Conservation (phyloP, 2,329 filamentous ascomycete species). For the Epichloe sibirici region DNA sequence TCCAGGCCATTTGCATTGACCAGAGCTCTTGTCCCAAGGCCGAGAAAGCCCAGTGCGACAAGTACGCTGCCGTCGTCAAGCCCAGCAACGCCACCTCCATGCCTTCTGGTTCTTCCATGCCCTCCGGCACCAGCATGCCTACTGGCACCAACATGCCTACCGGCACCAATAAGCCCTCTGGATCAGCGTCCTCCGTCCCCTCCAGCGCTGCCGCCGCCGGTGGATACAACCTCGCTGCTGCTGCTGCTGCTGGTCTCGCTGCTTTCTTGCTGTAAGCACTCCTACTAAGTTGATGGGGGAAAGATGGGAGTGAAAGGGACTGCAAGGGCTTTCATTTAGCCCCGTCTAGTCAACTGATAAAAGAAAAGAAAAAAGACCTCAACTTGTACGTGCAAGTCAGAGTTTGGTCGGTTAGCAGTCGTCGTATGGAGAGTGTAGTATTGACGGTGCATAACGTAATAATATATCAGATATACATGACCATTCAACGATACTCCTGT, state of each 20-base stretch:
- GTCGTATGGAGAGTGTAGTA: neutral
- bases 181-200: slow-evolving; percentile 6
- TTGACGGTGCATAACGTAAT: neutral
- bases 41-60: slow-evolving; percentile 30
- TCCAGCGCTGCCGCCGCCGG: slow-evolving; percentile 14
- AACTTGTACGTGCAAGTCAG: too few relatives aligned
- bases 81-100: slow-evolving; percentile 10
- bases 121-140: neutral
- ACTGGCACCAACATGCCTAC: slow-evolving; percentile 7
- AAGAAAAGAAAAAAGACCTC: too few relatives aligned
- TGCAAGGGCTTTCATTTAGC: too few relatives aligned
- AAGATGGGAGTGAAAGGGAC: too few relatives aligned
- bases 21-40: slow-evolving; percentile 32
- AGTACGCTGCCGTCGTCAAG: slow-evolving; percentile 25
- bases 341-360: too few relatives aligned
- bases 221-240: slow-evolving; percentile 16
- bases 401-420: neutral
- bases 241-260: slow-evolving; percentile 14
- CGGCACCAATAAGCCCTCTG: neutral
- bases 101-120: neutral
- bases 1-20: slow-evolving; percentile 45
- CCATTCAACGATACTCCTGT: neutral
- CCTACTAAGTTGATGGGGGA: too few relatives aligned
- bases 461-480: neutral
- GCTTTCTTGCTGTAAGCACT: slow-evolving; percentile 11